Evolutionary conservation across 176 grass and related monocot genomes (phyloP).

Genomic region (Cymbopogon citratus): DNA sequence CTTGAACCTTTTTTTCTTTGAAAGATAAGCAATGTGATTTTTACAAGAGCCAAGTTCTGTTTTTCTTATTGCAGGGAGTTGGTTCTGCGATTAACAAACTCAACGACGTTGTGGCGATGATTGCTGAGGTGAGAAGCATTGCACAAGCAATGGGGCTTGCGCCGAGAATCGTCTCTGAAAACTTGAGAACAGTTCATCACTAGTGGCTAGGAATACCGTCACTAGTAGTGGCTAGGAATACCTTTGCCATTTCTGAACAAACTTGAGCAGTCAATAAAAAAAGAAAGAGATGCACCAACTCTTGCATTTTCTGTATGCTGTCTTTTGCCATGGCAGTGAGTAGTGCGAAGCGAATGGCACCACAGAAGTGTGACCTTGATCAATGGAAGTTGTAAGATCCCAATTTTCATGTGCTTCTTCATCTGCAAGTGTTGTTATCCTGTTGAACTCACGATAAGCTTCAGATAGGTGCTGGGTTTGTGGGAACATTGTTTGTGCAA

Average conservation of each 20-base stretch:
- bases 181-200: conserved; percentile 30
- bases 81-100: conserved; percentile 77
- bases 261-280: not conserved
- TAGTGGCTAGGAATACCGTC: conserved; percentile 2
- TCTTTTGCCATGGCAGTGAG: not conserved
- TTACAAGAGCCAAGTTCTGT: not conserved
- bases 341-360: not conserved
- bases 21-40: not conserved
- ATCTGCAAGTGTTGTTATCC: not conserved
- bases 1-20: not conserved
- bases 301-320: not conserved
- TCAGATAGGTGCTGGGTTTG: not conserved
- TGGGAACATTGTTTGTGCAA: not conserved
- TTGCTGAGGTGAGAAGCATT: conserved; percentile 78
- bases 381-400: not conserved
- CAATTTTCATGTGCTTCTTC: not conserved
- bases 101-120: conserved; percentile 72
- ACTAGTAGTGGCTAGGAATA: conserved; percentile 1
- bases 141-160: conserved; percentile 41
- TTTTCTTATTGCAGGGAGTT: conserved; percentile 49
- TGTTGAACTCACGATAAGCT: not conserved
- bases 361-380: not conserved
- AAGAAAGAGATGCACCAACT: not conserved
- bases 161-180: conserved; percentile 28
- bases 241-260: not conserved